Conservation (phyloP, 176 grass and related monocot species). For the Oryza meyeriana region DNA sequence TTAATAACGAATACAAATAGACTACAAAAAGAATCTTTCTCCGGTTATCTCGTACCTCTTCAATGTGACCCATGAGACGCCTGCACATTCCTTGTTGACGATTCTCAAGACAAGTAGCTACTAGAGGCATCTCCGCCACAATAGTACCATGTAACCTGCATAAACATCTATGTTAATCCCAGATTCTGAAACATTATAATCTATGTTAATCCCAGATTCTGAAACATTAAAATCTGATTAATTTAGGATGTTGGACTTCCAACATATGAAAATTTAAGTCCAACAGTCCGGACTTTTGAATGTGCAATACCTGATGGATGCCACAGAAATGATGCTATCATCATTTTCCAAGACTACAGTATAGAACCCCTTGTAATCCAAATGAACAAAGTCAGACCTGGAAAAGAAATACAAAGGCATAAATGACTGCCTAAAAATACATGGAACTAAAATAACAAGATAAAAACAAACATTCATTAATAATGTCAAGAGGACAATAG, state of each 20-base stretch:
- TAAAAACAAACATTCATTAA: slow-evolving; percentile 2
- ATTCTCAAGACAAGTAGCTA: slow-evolving; percentile 69
- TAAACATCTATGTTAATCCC: slow-evolving; percentile 16
- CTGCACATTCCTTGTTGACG: slow-evolving; percentile 78
- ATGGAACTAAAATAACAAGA: slow-evolving; percentile 24
- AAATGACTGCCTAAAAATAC: background rate
- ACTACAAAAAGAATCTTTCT: background rate
- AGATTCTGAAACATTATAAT: slow-evolving; percentile 22
- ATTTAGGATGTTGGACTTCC: background rate
- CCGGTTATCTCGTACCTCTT: slow-evolving; percentile 48
- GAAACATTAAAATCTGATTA: background rate
- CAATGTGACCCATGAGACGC: slow-evolving; percentile 59
- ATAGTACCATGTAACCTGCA: slow-evolving; percentile 63
- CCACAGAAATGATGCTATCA: slow-evolving; percentile 80
- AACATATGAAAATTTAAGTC: background rate
- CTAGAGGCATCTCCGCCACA: slow-evolving; percentile 87
- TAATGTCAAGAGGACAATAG: background rate
- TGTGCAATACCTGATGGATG: slow-evolving; percentile 71
- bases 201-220: slow-evolving; percentile 25
- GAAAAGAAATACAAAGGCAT: slow-evolving; percentile 29
- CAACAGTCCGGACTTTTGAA: background rate
- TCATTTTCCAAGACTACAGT: slow-evolving; percentile 84
- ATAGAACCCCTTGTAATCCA: slow-evolving; percentile 89
- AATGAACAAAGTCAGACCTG: slow-evolving; percentile 79
- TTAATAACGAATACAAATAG: background rate